Conservation (phyloP, 352 stramenopile genomes). For the Globisporangium parvum region DNA sequence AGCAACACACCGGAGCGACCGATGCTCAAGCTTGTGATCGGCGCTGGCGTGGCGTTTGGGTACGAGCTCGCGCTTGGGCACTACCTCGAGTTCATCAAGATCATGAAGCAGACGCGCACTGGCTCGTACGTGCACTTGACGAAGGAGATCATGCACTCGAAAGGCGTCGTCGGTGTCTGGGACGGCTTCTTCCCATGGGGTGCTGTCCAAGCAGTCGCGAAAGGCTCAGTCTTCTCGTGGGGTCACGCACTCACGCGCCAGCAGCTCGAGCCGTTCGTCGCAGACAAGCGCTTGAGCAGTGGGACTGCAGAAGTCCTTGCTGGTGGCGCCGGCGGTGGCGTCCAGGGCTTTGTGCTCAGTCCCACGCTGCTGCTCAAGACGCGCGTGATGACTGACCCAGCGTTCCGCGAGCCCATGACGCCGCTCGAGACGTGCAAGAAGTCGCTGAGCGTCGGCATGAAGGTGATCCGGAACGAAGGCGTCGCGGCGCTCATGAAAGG, state of each 20-base stretch:
- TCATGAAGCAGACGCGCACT: conserved; percentile 89
- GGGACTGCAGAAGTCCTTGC: conserved; percentile 74
- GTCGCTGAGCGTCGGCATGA: conserved; percentile 80
- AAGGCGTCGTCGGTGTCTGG: conserved; percentile 88
- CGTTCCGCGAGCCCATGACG: conserved; percentile 90
- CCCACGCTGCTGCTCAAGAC: conserved; percentile 93
- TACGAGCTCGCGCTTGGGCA: conserved; percentile 89
- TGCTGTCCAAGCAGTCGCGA: conserved; percentile 82
- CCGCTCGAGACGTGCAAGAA: conserved; percentile 75
- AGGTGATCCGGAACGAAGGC: conserved; percentile 89
- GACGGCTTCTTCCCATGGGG: conserved; percentile 94
- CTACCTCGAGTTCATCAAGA: conserved; percentile 93
- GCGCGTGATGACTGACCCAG: conserved; percentile 91
- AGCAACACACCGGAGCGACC: conserved; percentile 34
- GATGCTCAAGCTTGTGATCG: conserved; percentile 78
- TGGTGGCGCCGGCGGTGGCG: conserved; percentile 84
- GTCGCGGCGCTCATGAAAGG: conserved; percentile 89
- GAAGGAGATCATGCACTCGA: conserved; percentile 80
- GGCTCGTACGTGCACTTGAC: conserved; percentile 76
- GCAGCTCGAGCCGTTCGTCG: conserved; percentile 50
- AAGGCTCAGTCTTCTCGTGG: conserved; percentile 89
- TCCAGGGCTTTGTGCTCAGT: conserved; percentile 91
- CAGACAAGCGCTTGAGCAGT: conserved; percentile 44
- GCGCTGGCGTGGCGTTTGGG: conserved; percentile 75
- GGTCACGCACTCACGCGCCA: conserved; percentile 73